These are phyloP conservation scores for Annona cherimola DNA, from an alignment of 164 flowering plant genomes.

Conservation along the genomic window DNA sequence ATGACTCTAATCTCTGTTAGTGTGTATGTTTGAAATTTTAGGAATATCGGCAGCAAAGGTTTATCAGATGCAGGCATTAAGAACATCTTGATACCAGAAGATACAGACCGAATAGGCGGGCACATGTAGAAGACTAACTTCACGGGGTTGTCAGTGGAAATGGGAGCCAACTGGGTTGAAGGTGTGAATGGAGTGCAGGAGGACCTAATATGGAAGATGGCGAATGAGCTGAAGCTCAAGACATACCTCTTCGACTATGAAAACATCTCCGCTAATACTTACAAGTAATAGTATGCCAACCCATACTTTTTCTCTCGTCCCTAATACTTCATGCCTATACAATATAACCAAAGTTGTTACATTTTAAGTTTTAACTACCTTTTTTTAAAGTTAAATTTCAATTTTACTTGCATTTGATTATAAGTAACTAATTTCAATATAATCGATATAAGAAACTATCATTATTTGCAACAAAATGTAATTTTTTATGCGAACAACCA, in stretches of 20 bases:
- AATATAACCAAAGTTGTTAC: too few relatives aligned
- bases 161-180: constrained; percentile 46
- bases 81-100: constrained; percentile 38
- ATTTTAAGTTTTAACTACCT: too few relatives aligned
- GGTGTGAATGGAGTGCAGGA: constrained; percentile 27
- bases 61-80: constrained; percentile 32
- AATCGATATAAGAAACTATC: too few relatives aligned
- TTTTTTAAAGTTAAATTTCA: too few relatives aligned
- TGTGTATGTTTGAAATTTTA: too few relatives aligned
- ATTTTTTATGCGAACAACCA: too few relatives aligned
- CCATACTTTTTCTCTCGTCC: neutral
- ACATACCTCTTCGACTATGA: constrained; percentile 13
- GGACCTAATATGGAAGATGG: constrained; percentile 38
- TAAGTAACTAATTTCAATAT: too few relatives aligned
- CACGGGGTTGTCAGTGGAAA: constrained; percentile 32
- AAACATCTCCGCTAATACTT: neutral
- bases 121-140: constrained; percentile 28
- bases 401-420: too few relatives aligned
- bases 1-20: too few relatives aligned
- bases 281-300: neutral
- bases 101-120: constrained; percentile 31
- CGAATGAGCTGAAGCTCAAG: constrained; percentile 26
- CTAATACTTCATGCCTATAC: too few relatives aligned
- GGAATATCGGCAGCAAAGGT: constrained; percentile 35
- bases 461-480: too few relatives aligned